Evolutionary conservation across 2,329 filamentous ascomycete species (phyloP).

Genomic region (Biscogniauxia marginata): DNA sequence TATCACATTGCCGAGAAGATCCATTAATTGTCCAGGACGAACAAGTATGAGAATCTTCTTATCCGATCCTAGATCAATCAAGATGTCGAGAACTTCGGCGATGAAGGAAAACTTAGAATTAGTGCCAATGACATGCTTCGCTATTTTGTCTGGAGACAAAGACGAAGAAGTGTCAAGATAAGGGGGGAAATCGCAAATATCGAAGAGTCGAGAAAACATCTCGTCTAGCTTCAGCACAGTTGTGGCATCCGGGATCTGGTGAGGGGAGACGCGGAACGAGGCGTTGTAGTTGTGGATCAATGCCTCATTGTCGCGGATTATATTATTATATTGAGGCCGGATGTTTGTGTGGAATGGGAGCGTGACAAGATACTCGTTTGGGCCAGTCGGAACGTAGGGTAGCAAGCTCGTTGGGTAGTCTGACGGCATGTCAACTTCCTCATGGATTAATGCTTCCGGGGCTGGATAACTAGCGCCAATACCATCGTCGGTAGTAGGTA

Average conservation of each 20-base stretch:
- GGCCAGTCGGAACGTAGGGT: conserved; percentile 27
- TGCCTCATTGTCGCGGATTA: conserved; percentile 42
- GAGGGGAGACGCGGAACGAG: conserved; percentile 41
- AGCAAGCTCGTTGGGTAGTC: conserved; percentile 24
- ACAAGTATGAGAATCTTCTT: conserved; percentile 54
- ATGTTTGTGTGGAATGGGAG: conserved; percentile 55
- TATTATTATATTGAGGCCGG: conserved; percentile 51
- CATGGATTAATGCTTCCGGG: conserved; percentile 6
- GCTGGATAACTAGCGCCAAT: conserved; percentile 4
- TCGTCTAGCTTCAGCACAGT: conserved; percentile 48
- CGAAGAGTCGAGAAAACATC: conserved; percentile 50
- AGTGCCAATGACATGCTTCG: conserved; percentile 54
- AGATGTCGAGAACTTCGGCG: conserved; percentile 49
- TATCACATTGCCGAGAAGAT: conserved; percentile 52
- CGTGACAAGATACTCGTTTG: conserved; percentile 51
- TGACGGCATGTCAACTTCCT: conserved; percentile 17
- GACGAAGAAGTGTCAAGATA: conserved; percentile 46
- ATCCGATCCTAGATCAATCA: conserved; percentile 39
- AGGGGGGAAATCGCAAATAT: conserved; percentile 58
- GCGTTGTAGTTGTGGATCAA: conserved; percentile 45
- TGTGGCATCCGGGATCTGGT: conserved; percentile 37
- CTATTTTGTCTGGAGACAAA: conserved; percentile 42
- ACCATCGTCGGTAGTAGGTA: conserved; percentile 19
- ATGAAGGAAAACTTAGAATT: conserved; percentile 62
- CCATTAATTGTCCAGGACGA: conserved; percentile 47